Conservation (phyloP, 805 yeast species). For the Wickerhamiella azyma region DNA sequence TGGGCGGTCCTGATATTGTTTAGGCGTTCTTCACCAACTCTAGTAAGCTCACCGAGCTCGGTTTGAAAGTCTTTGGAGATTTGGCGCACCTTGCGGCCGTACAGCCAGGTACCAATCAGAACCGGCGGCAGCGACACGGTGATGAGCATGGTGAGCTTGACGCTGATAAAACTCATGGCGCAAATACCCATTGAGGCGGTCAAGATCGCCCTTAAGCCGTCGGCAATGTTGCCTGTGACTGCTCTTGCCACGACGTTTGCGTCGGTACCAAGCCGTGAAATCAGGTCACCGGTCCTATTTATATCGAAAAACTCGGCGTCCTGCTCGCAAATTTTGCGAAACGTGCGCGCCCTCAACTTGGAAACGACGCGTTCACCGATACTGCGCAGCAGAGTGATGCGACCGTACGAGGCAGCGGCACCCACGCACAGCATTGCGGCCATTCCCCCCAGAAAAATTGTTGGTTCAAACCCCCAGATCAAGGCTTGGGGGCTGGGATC, state of each 20-base stretch:
- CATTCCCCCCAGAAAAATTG: slow-evolving; percentile 50
- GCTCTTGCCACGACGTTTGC: slow-evolving; percentile 78
- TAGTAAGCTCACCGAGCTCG: slow-evolving; percentile 72
- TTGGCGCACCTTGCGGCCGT: slow-evolving; percentile 65
- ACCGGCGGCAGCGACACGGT: slow-evolving; percentile 71
- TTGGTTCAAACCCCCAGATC: slow-evolving; percentile 47
- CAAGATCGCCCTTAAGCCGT: slow-evolving; percentile 74
- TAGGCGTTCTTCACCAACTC: slow-evolving; percentile 83
- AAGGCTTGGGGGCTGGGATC: slow-evolving; percentile 24
- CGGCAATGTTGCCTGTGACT: slow-evolving; percentile 77
- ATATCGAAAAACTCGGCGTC: slow-evolving; percentile 83
- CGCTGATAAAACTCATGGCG: slow-evolving; percentile 82
- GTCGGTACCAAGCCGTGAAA: slow-evolving; percentile 77
- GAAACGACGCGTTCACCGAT: slow-evolving; percentile 86
- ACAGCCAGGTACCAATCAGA: slow-evolving; percentile 61
- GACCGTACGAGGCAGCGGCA: slow-evolving; percentile 64
- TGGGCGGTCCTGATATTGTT: slow-evolving; percentile 79
- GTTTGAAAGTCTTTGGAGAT: slow-evolving; percentile 69
- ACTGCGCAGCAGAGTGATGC: slow-evolving; percentile 59
- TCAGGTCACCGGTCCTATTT: slow-evolving; percentile 82
- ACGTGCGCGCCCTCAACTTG: slow-evolving; percentile 60
- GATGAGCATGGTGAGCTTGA: slow-evolving; percentile 73
- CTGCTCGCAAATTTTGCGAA: slow-evolving; percentile 65
- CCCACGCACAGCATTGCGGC: slow-evolving; percentile 57
- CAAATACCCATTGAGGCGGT: slow-evolving; percentile 76